Evolutionary conservation across 2,329 filamentous ascomycete genomes (phyloP).

Genomic region (Exophiala xenobiotica): DNA sequence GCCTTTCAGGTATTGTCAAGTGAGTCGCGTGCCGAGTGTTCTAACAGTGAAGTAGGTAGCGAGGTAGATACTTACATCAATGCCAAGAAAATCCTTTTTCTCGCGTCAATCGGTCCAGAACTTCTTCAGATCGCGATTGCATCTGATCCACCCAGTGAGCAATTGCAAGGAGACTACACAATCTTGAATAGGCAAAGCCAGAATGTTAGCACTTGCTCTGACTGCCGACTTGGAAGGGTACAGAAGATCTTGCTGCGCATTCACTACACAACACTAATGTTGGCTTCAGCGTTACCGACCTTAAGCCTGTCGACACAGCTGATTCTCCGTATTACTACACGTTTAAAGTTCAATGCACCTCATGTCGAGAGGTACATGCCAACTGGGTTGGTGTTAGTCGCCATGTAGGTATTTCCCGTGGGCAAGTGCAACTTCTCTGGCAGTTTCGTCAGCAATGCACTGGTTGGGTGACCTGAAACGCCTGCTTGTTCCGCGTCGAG

Average conservation of each 20-base stretch:
- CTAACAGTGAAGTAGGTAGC: too few relatives aligned
- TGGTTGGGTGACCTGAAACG: too few relatives aligned
- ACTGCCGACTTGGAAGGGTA: slow-evolving; percentile 33
- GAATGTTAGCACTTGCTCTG: slow-evolving; percentile 28
- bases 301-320: slow-evolving; percentile 78
- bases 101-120: too few relatives aligned
- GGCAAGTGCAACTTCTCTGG: background rate
- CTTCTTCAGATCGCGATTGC: too few relatives aligned
- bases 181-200: background rate
- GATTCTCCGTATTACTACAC: slow-evolving; percentile 92
- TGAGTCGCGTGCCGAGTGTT: too few relatives aligned
- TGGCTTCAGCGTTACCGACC: slow-evolving; percentile 77
- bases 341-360: slow-evolving; percentile 98
- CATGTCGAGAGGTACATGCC: slow-evolving; percentile 84
- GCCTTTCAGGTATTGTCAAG: too few relatives aligned
- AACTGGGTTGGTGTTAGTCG: slow-evolving; percentile 85
- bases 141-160: background rate
- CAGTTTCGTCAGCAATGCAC: background rate
- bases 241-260: background rate
- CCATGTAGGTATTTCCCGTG: slow-evolving; percentile 63
- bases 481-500: too few relatives aligned
- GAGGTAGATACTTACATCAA: too few relatives aligned
- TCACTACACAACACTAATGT: slow-evolving; percentile 8
- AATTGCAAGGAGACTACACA: background rate
- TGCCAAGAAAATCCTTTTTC: too few relatives aligned